These are phyloP conservation scores for Peronospora destructor DNA, from an alignment of 352 stramenopile genomes.

Conservation along the genomic window DNA sequence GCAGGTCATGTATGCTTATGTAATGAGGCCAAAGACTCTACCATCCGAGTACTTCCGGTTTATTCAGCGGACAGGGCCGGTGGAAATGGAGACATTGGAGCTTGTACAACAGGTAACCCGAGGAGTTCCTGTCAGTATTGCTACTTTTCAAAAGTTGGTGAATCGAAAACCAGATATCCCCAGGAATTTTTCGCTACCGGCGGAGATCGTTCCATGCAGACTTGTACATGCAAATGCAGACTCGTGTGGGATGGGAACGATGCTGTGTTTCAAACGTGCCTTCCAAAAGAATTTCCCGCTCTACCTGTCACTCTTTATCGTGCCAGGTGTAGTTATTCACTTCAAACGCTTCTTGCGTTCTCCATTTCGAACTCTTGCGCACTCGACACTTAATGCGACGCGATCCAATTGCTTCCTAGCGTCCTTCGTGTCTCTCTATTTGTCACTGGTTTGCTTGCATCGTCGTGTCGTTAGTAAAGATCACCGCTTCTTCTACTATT, in stretches of 20 bases:
- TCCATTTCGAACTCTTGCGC: constrained; percentile 45
- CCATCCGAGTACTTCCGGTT: constrained; percentile 78
- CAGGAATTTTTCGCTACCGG: constrained; percentile 21
- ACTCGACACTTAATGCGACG: constrained; percentile 55
- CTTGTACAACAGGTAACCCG: constrained; percentile 62
- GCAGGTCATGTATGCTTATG: constrained; percentile 84
- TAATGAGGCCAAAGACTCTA: constrained; percentile 66
- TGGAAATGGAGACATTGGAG: constrained; percentile 53
- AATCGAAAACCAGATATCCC: constrained; percentile 34
- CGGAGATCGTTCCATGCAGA: constrained; percentile 46
- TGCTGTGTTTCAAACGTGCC: constrained; percentile 49
- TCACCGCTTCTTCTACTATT: constrained; percentile 73
- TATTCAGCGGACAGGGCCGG: constrained; percentile 66
- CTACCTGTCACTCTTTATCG: constrained; percentile 82
- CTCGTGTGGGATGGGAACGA: constrained; percentile 40
- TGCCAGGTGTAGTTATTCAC: constrained; percentile 72
- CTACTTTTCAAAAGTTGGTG: constrained; percentile 40
- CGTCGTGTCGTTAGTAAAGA: constrained; percentile 46
- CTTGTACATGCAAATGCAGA: constrained; percentile 50
- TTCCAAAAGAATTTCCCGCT: constrained; percentile 69
- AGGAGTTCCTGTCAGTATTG: constrained; percentile 32
- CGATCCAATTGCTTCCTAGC: constrained; percentile 72
- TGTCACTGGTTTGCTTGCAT: constrained; percentile 58
- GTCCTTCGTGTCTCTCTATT: constrained; percentile 68
- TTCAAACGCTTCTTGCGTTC: constrained; percentile 72